Evolutionary conservation across 257 asterid species (phyloP), one percentile per base, ranked within the genome.

Genomic region (Eucommia ulmoides): DNA sequence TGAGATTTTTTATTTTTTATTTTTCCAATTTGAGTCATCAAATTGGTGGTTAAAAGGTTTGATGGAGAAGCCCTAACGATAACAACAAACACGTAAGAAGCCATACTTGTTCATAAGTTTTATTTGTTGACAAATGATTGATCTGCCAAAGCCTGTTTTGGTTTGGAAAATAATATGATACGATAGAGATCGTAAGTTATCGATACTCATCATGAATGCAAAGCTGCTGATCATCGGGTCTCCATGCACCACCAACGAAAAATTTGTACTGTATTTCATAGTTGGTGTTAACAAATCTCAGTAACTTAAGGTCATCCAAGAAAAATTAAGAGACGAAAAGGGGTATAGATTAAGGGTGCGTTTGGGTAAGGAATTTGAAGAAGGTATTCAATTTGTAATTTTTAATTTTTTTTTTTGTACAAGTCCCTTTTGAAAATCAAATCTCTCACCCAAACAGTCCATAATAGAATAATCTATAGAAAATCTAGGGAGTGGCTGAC

Each of bases 241-340:
- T 65, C 93, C 93, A 82, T 22, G 59, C 21, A 19, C 77, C 85
- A 62, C 79, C 93, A 17, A 79, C 85, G 60, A 82, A 59, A 74
- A 76, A 82, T 44, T 68, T 79, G 71, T 76, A 79, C 93, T 82
- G 79, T 64, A 54, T 26, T 25, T 53, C 26, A 48, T 38, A 50
- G 41, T 59, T 51, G 41, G 62, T 54, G 51, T 38, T 22, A 52
- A 23, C n/a, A 22, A 25, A 7, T 25, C 25, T 53, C 25, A 20
- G 22, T 54, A 23, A 38, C 17, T 23, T 23, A 25, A 49, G 8
- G 24, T 17, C 20, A 19, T 17, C 16, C 3, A 5, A 24, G 14
- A 16, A 35, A 12, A 0, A 41, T 38, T 16, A 20, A 53, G 41
- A 41, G 18, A 21, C 5, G 2, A 20, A 22, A 11, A 53, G 15